phyloP scores from a whole-genome alignment of 1,284 basidiomycete genomes.

The Ganoderma boninense region DNA sequence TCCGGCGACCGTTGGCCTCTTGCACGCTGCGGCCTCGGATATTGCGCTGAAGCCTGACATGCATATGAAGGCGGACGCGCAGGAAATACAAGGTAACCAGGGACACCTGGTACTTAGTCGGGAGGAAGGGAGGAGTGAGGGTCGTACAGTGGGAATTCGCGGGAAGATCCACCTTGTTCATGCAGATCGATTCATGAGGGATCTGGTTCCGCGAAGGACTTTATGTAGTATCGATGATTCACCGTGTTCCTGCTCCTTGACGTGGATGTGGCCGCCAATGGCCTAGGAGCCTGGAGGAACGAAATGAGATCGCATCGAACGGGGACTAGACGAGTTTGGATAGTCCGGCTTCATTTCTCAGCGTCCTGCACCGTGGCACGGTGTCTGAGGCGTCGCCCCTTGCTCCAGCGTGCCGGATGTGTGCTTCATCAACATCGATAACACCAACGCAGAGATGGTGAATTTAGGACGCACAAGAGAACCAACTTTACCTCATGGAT shows the following conservation, averaged over 20 bases:
- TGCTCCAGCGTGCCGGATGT: neutral
- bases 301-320: neutral
- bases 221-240: too few species aligned
- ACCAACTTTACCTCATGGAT: neutral
- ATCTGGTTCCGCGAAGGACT: neutral
- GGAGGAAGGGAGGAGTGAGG: neutral
- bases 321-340: conserved; percentile 8
- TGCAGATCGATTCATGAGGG: conserved; percentile 1
- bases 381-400: neutral
- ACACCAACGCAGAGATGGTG: neutral
- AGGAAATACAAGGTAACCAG: conserved; percentile 16
- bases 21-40: neutral
- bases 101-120: neutral
- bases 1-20: too few species aligned
- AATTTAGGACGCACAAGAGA: neutral
- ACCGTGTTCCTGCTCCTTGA: neutral
- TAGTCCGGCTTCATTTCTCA: neutral
- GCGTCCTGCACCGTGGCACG: neutral
- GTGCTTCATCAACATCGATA: neutral
- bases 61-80: neutral
- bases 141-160: neutral
- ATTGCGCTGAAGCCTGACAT: neutral
- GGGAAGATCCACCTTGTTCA: conserved; percentile 3
- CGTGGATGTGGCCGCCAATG: neutral
- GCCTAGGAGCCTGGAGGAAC: neutral